Base-by-base conservation (phyloP, 768 basidiomycete species). In the Podaxis sp. region DNA sequence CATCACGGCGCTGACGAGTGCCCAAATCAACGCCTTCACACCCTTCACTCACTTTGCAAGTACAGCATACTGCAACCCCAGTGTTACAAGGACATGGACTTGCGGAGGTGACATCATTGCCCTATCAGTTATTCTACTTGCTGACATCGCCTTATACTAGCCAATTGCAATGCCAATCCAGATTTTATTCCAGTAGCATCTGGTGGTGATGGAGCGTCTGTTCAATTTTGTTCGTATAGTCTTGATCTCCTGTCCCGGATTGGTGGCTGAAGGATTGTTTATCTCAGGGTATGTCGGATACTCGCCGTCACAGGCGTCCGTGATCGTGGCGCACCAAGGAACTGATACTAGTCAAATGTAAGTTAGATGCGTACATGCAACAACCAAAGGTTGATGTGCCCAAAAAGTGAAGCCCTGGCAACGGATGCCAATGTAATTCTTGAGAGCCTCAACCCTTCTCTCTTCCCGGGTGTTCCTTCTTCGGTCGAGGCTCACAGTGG, bases 21-120 rank as follows among this genome's bases (percentile, higher is more conserved):
- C 79, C 0, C 76, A 83, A 67, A 76, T 86, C 12, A 64, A 72
- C 30, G 30, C 66, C 12, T 85, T 77, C 68, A 79, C 69, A 26
- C 75, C 83, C 0, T 86, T 79, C 72, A 77, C 84, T 0, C 72
- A 71, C 61, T 84, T 80, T 64, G 82, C 85, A 1, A 76, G 77
- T 38, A 70, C 84, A 4, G 84, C 74, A 0, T 84, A 83, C 64
- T 87, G 85, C 58, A 51, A 68, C 4, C 72, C 83, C n/a, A 59
- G 75, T 1, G 66, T 71, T 24, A 84, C 82, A 19, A 66, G 76
- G 40, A 74, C 77, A 19, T 87, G 86, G 85, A 68, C 78, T 30
- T 86, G 84, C 66, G 87, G 87, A 72, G 84, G 86, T 71, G 56
- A 65, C 66, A 19, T 19, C 15, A 8, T 46, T 30, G 63, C 56